phyloP scores from a whole-genome alignment of 805 yeast species.

The Metahyphopichia silvanorum region DNA sequence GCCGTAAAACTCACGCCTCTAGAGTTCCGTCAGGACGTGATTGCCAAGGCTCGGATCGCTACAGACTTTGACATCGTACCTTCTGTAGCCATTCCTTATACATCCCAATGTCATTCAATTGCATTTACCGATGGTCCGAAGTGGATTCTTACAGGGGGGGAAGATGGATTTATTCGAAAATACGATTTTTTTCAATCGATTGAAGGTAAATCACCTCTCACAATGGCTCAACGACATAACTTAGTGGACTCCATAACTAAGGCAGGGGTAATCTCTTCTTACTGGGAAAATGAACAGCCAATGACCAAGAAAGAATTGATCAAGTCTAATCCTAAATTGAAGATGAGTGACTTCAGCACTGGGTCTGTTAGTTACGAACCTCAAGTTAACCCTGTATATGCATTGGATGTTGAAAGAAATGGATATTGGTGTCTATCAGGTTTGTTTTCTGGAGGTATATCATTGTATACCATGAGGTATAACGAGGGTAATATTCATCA shows the following conservation, averaged over 20 bases:
- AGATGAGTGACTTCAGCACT: conserved; percentile 29
- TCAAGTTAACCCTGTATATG: conserved; percentile 76
- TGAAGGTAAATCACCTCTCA: conserved; percentile 81
- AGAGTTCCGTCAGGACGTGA: conserved; percentile 22
- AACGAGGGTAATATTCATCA: conserved; percentile 80
- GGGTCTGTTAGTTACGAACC: conserved; percentile 52
- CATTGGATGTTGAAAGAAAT: conserved; percentile 79
- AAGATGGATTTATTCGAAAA: conserved; percentile 89
- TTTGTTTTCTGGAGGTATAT: conserved; percentile 77
- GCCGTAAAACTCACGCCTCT: not conserved
- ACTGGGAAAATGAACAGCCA: conserved; percentile 98
- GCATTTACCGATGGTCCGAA: conserved; percentile 77
- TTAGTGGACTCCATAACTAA: conserved; percentile 80
- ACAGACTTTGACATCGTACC: conserved; percentile 72
- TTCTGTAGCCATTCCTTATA: conserved; percentile 81
- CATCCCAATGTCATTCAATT: conserved; percentile 72
- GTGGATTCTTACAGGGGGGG: conserved; percentile 92
- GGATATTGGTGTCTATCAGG: conserved; percentile 87
- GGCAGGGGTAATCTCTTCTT: conserved; percentile 78
- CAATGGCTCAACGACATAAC: conserved; percentile 88
- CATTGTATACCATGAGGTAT: conserved; percentile 77
- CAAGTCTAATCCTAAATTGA: conserved; percentile 33
- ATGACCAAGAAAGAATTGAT: conserved; percentile 39
- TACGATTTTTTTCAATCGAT: conserved; percentile 83
- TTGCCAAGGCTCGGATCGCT: conserved; percentile 47